A percentile compares a stretch with the other conserved stretches of the same genome.
phyloP scores from a whole-genome alignment of 352 stramenopile genomes.

The Phytophthora meadii region DNA sequence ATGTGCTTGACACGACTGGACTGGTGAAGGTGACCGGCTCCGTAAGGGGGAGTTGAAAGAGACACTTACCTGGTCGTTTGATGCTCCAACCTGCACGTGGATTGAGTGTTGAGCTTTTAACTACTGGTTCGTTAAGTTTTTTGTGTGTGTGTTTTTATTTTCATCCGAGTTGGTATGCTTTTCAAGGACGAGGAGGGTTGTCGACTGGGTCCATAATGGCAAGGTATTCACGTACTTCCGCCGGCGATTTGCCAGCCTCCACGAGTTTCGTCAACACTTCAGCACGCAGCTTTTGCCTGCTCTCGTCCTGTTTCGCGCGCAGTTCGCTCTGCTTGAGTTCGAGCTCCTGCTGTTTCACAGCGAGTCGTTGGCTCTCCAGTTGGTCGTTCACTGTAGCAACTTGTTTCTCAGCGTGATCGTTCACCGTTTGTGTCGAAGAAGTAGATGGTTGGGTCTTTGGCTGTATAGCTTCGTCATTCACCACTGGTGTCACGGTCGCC shows the following conservation, averaged over 20 bases:
- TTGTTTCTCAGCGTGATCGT: too few relatives aligned
- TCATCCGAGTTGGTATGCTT: too few relatives aligned
- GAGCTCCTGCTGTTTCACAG: constrained; percentile 30
- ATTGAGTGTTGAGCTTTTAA: constrained; percentile 1
- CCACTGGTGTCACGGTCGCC: background rate
- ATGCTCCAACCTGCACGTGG: constrained; percentile 4
- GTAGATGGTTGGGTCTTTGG: constrained; percentile 47
- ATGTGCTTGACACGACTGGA: constrained; percentile 16
- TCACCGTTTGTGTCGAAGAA: background rate
- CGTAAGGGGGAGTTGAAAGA: background rate
- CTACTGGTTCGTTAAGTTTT: constrained; percentile 13
- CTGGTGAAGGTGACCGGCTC: background rate
- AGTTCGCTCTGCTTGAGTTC: constrained; percentile 24
- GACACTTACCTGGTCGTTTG: background rate
- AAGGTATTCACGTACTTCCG: constrained; percentile 42
- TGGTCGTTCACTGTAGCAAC: constrained; percentile 11
- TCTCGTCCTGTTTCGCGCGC: constrained; percentile 40
- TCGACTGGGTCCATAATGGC: constrained; percentile 37
- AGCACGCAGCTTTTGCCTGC: constrained; percentile 38
- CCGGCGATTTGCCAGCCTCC: constrained; percentile 37
- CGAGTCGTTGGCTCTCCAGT: constrained; percentile 51
- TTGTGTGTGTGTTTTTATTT: too few relatives aligned
- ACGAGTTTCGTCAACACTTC: constrained; percentile 36
- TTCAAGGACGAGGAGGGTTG: constrained; percentile 5
- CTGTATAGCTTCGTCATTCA: constrained; percentile 22